Base-by-base conservation (phyloP, 345 rosid species). In the Excoecaria agallocha region DNA sequence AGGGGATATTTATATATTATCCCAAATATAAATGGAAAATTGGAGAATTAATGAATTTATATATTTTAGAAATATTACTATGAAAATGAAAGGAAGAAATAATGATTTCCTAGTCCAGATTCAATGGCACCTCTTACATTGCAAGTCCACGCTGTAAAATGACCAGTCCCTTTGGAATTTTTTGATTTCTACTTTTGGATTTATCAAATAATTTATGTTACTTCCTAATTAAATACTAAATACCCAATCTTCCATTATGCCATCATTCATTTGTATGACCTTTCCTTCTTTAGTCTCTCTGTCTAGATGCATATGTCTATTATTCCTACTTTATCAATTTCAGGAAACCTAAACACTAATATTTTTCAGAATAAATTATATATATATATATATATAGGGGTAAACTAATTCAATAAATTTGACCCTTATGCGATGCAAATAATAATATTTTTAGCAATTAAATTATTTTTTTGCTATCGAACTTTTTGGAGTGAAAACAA, bases 51-150 rank as follows among this genome's bases (percentile, higher is more conserved):
- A 51, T 43, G 13, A 30, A 30, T 30, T 30, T 30, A 30, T 30
- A 30, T 30, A 30, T 30, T 30, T 30, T 30, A 30, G 30, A 30
- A 2, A 30, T 30, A 30, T 30, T 30, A n/a, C n/a, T n/a, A 30
- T 30, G 30, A 30, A 30, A 30, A 30, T 30, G 9, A 64, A 61
- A 66, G 38, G 19, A 70, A 73, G 49, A 49, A 17, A 45, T 22
- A 3, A 68, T 15, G 45, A 0, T 55, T 57, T 19, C 9, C 9
- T 43, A 38, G 88, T 83, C 88, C 16, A 83, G 81, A 81, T 85
- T 83, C 85, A 85, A 75, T 81, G 88, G 78, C 63, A n/a, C 77
- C 38, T 67, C 77, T 66, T 68, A 63, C 13, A 12, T 38, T n/a
- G 77, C 52, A 59, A 71, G 77, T 82, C 81, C 75, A 74, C 69